Base-by-base conservation (phyloP, 2,329 filamentous ascomycete genomes). In the Aspergillus sp. region DNA sequence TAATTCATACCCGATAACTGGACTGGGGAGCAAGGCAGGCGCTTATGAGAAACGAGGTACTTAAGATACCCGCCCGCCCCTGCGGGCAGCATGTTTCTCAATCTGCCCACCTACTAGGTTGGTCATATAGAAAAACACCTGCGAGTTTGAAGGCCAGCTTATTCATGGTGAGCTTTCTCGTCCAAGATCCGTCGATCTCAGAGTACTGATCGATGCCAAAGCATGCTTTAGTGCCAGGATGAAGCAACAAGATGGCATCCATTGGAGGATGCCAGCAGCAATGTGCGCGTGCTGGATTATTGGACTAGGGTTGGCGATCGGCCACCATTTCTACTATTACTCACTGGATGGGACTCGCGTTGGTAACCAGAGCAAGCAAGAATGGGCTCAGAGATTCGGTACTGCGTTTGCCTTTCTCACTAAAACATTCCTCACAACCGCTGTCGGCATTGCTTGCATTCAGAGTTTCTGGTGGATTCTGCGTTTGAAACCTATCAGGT, bases 251-350 rank as follows among this genome's bases (percentile, higher is more conserved):
- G 17, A 54, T 42, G 34, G 52, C 11, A 54, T 54, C 20, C 52
- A 48, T 24, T 54, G 52, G 52, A 39, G 52, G 43, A 42, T 54
- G 36, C 52, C 52, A 5, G 32, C 52, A 2, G 52, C 52, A 3
- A 54, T 54, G 52, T 12, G 18, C 9, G 15, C 42, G 11, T 54
- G 52, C 22, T 54, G 5, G 5, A 11, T 54, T 17, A n/a, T 54
- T n/a, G 52, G 43, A 8, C 2, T 48, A 15, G 52, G 34, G 20
- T 17, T 54, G n/a, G 52, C 52, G 1, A 13, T 54, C n/a, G 52
- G 44, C 24, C 52, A 54, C n/a, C 52, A 54, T 24, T 54, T 54
- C 22, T 54, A 54, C 44, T 54, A 54, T 17, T 54, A 17, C 24
- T 54, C 52, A 0, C 12, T 54, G 44, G 18, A 54, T 30, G 43